Base-by-base conservation (phyloP, 2,329 filamentous ascomycete genomes). In the Macrophomina tecta region DNA sequence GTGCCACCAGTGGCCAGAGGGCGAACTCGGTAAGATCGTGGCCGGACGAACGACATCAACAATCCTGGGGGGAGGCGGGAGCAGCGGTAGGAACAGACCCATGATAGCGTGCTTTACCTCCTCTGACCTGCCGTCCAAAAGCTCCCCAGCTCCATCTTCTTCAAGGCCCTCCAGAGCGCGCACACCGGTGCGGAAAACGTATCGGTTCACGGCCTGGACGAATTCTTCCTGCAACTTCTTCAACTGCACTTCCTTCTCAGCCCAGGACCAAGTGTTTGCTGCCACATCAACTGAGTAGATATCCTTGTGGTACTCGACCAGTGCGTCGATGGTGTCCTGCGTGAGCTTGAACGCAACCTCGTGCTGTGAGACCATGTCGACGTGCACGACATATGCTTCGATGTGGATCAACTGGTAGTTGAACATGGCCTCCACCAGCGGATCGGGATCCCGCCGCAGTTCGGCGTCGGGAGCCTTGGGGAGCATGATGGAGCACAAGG, bases 271-370 rank as follows among this genome's bases (percentile, higher is more conserved):
- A 61, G 93, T 97, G 79, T 86, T 92, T 74, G 93, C 92, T 72
- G 93, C 92, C 74, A 92, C 90, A 78, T 99, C 92, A 74, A 94
- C 87, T 73, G 92, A 97, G 84, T 97, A 94, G 73, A 98, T 87
- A 71, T 97, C 92, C 84, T 95, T 94, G 87, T 99, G 95, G 80
- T 97, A 97, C 78, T 97, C 92, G 78, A 97, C 90, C 70, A 99
- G 87, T 63, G 91, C 83, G 75, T 97, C 93, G 82, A 99, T 99
- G 69, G 94, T 93, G 78, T 98, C 95, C 67, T 90, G 88, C 30
- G 94, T 98, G 75, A 99, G 87, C 87, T 99, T 99, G 87, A 94
- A 98, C 72, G 94, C 95, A 75, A 99, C 93, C 83, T 98, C 95
- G 79, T 97, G 95, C 81, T 94, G 91, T 75, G 96, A 89, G 68